Base-by-base conservation (phyloP, 2,329 filamentous ascomycete genomes). In the Xylogone sp. region DNA sequence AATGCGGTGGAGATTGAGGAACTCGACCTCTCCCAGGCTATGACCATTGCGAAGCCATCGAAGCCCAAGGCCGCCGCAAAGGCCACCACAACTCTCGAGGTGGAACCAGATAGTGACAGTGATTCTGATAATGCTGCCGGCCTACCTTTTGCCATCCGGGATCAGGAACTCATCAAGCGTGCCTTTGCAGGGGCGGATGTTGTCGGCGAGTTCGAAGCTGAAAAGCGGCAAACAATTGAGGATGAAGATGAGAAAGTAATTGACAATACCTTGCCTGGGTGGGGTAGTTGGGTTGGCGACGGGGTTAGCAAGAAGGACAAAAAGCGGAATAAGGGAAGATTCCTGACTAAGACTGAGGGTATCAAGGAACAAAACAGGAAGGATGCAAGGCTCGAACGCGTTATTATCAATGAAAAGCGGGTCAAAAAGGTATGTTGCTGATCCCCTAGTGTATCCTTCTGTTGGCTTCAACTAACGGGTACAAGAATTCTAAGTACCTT, bases 121-220 rank as follows among this genome's bases (percentile, higher is more conserved):
- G 34, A 18, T 16, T 13, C 34, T 4, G 34, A 39, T 18, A 74
- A 73, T 55, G 72, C 75, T 19, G 65, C 74, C 46, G 75, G 79
- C 56, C 70, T 83, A 2, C 81, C 81, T 2, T 72, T 85, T 49
- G 76, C 78, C 20, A 77, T 84, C 59, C 75, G 75, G 46, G 81
- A 85, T 60, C 75, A 79, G 57, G 82, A 85, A 39, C 82, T 96
- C 53, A 85, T 96, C 51, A 85, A 87, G 56, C 81, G 84, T 59
- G 92, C 90, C 3, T 97, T 99, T 68, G 93, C 92, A 2, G 91
- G 90, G 42, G 83, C 92, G 62, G 88, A 96, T 66, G 89, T 95
- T 1, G 83, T 87, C 8, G 82, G 81, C 44, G 85, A 91, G 39
- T 99, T 97, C 65, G 81, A 82, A 52, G 78, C 78, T 34, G 92